Evolutionary conservation across 768 basidiomycete genomes (phyloP).

Genomic region (Xerocomellus chrysenteron): DNA sequence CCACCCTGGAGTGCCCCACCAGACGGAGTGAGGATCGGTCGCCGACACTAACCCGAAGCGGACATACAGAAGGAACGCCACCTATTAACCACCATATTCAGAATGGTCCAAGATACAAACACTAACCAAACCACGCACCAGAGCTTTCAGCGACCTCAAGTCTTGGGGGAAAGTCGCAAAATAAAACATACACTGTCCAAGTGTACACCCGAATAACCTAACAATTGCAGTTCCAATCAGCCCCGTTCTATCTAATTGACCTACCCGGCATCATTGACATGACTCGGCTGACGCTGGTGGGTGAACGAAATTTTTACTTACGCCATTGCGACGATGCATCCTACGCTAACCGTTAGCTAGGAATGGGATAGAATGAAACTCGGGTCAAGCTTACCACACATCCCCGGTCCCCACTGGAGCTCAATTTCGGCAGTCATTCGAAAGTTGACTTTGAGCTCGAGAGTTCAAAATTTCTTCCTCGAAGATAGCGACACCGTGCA

Average conservation of each 20-base stretch:
- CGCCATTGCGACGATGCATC: slow-evolving; percentile 1
- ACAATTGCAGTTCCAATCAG: neutral
- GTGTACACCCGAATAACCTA: slow-evolving; percentile 12
- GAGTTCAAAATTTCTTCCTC: no score
- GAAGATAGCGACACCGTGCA: no score
- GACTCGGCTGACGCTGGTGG: neutral
- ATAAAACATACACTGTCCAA: slow-evolving; percentile 12
- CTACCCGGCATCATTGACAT: neutral
- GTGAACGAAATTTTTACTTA: neutral
- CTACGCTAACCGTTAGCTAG: neutral
- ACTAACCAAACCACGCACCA: neutral
- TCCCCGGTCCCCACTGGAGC: neutral
- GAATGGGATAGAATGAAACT: neutral
- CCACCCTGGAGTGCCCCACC: neutral
- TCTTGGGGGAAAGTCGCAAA: slow-evolving; percentile 4
- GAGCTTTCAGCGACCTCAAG: neutral
- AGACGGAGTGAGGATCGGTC: neutral
- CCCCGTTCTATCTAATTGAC: no score
- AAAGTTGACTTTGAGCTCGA: neutral
- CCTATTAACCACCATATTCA: neutral
- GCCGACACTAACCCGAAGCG: neutral
- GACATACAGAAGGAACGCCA: slow-evolving; percentile 1
- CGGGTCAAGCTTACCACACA: slow-evolving; percentile 1
- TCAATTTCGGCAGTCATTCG: neutral
- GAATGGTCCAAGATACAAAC: neutral